Base-by-base conservation (phyloP, 257 asterid species). In the Plantago major region DNA sequence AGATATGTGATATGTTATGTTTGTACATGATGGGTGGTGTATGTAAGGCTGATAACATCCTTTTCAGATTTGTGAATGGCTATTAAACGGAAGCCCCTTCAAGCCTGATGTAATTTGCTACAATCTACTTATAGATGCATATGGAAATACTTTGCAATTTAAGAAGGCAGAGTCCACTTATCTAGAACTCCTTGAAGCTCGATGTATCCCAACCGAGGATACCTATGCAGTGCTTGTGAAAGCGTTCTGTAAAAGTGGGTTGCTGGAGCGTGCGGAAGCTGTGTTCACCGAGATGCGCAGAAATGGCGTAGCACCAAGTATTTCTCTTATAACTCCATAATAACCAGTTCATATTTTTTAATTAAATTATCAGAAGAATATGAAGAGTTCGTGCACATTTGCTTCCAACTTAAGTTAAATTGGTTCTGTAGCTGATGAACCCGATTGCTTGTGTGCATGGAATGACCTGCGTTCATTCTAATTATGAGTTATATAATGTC, bases 81-180 rank as follows among this genome's bases (percentile, higher is more conserved):
- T 90, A 76, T 64, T 82, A 56, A 63, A 79, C 63, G 68, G 80
- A 73, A 87, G 95, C 78, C 63, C 88, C 52, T 90, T 79, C 77
- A 81, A 79, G 78, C 75, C 92, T 9, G 96, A 90, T 68, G 76
- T 87, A 42, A 84, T 90, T 55, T 83, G 94, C 79, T 90, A 81
- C 80, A 90, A 87, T 75, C 73, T 90, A 68, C 97, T 87, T 28
- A 80, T 90, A 71, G 97, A 90, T 64, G 96, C 96, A 62, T 84
- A 83, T 58, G 97, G 96, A 17, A 84, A 87, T 56, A 81, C 67
- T 51, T 67, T 76, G 55, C 64, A 62, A 42, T 59, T 67, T 46
- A 78, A 79, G 75, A 90, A 85, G 74, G 97, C 90, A 28, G 88
- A 90, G 71, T 70, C 86, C 10, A 69, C 83, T 56, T 90, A 87